Base-by-base conservation (phyloP, 352 stramenopile species). In the Globisporangium nagaii region DNA sequence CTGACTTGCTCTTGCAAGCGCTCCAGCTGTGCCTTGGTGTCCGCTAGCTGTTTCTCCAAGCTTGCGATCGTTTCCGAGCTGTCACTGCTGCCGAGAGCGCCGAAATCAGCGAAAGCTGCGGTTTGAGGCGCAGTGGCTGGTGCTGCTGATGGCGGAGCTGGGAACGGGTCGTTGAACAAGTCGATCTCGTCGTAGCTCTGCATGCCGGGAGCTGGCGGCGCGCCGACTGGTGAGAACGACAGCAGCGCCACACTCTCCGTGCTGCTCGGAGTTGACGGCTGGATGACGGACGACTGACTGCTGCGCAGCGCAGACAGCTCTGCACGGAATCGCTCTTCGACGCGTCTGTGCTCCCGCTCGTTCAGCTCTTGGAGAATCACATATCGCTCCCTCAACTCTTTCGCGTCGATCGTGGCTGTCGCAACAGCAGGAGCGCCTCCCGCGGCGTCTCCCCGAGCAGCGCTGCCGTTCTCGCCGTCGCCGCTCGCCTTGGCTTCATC, bases 101-200 rank as follows among this genome's bases (percentile, higher is more conserved):
- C 13, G 27, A 47, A 48, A 19, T 53, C 44, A 9, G 35, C 34
- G 15, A 47, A 25, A 37, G 11, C 22, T 7, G 53, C 10, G 10
- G 43, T 12, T 15, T 35, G 27, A 25, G 17, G 11, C 3, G n/a
- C 17, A 34, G 15, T 25, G 34, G 35, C 12, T 9, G 39, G 13
- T 28, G 28, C 32, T 10, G 43, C 20, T 24, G 17, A 0, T 22
- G 30, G 11, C 13, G 28, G 37, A 20, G n/a, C 3, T 2, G 41
- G 37, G 31, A 58, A 55, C 17, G 62, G 44, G 20, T 71, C 63
- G 20, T 43, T 66, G 15, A 81, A 24, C 53, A 89, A 46, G 44
- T 89, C 76, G 41, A 88, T 81, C 36, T 87, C 72, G 19, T 86
- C 64, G 34, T 84, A 84, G 17, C 62, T 65, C 24, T 56, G 64